Evolutionary conservation across 768 basidiomycete genomes (phyloP).

Genomic region (Leccinum rimulosum): DNA sequence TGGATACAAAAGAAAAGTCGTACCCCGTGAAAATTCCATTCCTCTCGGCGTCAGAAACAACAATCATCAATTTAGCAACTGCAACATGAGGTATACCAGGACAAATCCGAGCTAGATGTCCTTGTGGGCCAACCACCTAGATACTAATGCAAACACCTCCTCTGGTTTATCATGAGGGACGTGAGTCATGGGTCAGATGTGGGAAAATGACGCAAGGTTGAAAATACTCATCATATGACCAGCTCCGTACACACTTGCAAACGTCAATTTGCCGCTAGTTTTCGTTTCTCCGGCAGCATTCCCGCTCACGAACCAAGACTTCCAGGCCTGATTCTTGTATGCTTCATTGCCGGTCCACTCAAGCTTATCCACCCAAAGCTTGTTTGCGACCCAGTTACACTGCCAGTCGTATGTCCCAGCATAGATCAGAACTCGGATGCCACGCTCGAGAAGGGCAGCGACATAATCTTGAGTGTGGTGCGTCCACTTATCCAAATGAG

Average conservation of each 20-base stretch:
- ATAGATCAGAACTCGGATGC: constrained; percentile 51
- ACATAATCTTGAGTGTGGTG: constrained; percentile 59
- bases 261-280: constrained; percentile 56
- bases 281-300: constrained; percentile 55
- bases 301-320: constrained; percentile 57
- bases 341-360: constrained; percentile 58
- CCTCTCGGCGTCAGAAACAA: not conserved
- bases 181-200: constrained; percentile 33
- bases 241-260: constrained; percentile 60
- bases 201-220: constrained; percentile 4
- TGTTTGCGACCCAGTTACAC: constrained; percentile 65
- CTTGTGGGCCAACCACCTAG: constrained; percentile 54
- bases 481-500: constrained; percentile 60
- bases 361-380: constrained; percentile 54
- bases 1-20: not conserved
- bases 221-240: constrained; percentile 66
- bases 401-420: constrained; percentile 56
- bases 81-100: constrained; percentile 3
- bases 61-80: not conserved
- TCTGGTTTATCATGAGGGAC: constrained; percentile 70
- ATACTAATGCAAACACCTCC: constrained; percentile 61
- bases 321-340: constrained; percentile 42
- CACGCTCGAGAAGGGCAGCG: constrained; percentile 51
- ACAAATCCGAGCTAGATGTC: constrained; percentile 31
- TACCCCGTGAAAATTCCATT: not conserved